Base-by-base conservation (phyloP, 495 filamentous ascomycete genomes). In the Aspergillus cavernicola region DNA sequence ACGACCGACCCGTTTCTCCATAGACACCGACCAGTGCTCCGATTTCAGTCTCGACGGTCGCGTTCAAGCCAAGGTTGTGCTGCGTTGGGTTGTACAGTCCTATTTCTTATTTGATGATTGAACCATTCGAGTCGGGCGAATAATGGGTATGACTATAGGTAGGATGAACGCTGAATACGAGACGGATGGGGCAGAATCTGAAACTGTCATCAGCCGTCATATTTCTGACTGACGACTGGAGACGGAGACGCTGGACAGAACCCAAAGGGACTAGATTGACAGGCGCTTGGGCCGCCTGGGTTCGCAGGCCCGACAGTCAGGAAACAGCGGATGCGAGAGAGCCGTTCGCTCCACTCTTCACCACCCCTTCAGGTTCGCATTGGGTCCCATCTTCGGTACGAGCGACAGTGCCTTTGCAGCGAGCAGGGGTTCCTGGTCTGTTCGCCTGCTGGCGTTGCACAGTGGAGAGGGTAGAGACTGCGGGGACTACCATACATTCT, bases 271-370 rank as follows among this genome's bases (percentile, higher is more conserved):
- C 46, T 54, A 45, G 7, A 36, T 29, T 53, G 54, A 55, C 56
- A 59, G 50, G 37, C 8, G 62, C 59, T 61, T 56, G 56, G 65
- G 31, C 66, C 66, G 24, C 41, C 45, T 55, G 56, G 59, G 59
- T 65, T 59, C 61, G 62, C 61, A 57, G 64, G 66, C 69, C 69
- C 69, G 67, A 69, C 69, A 72, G 60, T 64, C 63, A 69, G 69
- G 69, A 72, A 67, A 55, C 68, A 67, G 64, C 57, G 59, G 66
- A 62, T 69, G 66, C 67, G 69, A 68, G 63, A 60, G 55, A 26
- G 58, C 67, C 69, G 69, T 72, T 72, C 69, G 67, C 61, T 72
- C 67, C 67, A 70, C 67, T 63, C 53, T 55, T 53, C 20, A 41
- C 51, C 33, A 19, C 38, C 18, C 38, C 18, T 9, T 41, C 38